Percentiles rank a stretch among this genome's conserved stretches.
These are phyloP conservation scores for Candida ficus DNA, from an alignment of 805 yeast genomes.

Conservation along the genomic window DNA sequence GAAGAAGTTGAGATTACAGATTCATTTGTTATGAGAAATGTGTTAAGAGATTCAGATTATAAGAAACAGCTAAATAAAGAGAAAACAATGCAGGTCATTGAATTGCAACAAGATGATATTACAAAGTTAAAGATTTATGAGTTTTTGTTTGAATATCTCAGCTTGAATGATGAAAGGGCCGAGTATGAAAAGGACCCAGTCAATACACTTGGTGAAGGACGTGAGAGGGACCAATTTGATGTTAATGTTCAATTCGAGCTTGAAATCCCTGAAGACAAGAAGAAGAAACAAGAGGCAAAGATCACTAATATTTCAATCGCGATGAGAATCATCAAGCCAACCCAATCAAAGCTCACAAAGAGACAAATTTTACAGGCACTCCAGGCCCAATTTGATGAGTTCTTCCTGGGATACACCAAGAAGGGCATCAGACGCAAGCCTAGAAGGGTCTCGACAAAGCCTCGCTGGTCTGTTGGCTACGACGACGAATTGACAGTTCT, in stretches of 20 bases:
- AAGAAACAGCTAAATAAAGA: constrained; percentile 2
- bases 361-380: constrained; percentile 6
- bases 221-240: constrained; percentile 7
- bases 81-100: constrained; percentile 1
- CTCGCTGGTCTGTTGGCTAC: constrained; percentile 21
- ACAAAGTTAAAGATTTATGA: constrained; percentile 15
- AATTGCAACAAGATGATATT: constrained; percentile 9
- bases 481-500: constrained; percentile 18
- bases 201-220: background rate
- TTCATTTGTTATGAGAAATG: constrained; percentile 13
- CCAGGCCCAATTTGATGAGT: constrained; percentile 12
- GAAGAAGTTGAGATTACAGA: constrained; percentile 5
- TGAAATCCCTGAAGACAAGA: background rate
- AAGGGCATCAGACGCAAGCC: constrained; percentile 11
- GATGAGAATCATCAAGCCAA: constrained; percentile 14
- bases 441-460: constrained; percentile 8
- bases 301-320: no score
- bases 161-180: constrained; percentile 12
- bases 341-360: constrained; percentile 10
- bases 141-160: constrained; percentile 13
- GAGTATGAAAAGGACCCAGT: background rate
- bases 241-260: constrained; percentile 6
- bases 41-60: constrained; percentile 7
- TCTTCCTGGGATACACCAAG: constrained; percentile 7
- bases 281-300: no score